Base-by-base conservation (phyloP, 1,284 basidiomycete genomes). In the Ceratobasidium sp. region DNA sequence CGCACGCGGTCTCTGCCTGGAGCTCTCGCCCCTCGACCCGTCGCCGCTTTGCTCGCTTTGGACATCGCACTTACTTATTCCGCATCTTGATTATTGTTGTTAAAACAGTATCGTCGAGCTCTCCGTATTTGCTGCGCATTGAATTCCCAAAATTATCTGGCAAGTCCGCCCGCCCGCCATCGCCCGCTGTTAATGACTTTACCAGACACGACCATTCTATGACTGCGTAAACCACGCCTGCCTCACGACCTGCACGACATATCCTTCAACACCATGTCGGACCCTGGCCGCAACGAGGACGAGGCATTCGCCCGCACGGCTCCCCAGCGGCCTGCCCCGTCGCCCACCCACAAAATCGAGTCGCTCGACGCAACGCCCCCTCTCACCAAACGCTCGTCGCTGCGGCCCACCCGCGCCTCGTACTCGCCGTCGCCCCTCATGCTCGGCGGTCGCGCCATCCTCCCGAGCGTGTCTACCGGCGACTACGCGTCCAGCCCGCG, bases 381-480 rank as follows among this genome's bases (percentile, higher is more conserved):
- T 18, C 50, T 74, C 27, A 71, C 69, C 55, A 74, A 65, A 60
- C 71, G 71, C 20, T 64, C 59, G 30, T 62, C 71, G 46, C 64
- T 74, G 71, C 71, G 71, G 0, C 71, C 71, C 8, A 41, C 59
- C 14, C 59, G 54, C 30, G 27, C 59, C 10, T 64, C 71, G 27
- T 74, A 74, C 60, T 74, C 71, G 59, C 71, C 71, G 7, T 74
- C 71, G 59, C 71, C 71, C n/a, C 71, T 74, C 71, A 74, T 74
- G 27, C 60, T 74, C 59, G 60, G 71, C n/a, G 35, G 71, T 20
- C 71, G 59, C 44, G 33, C n/a, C 44, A 65, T 74, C 60, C 71
- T 74, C 46, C 71, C 71, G 16, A 30, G 30, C 57, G 48, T 55
- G 30, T 23, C 44, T 55, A 62, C 59, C 59, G 23, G 27, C 62